phyloP scores from a whole-genome alignment of 441 rosid genomes.

The Syzygium syzygioides region DNA sequence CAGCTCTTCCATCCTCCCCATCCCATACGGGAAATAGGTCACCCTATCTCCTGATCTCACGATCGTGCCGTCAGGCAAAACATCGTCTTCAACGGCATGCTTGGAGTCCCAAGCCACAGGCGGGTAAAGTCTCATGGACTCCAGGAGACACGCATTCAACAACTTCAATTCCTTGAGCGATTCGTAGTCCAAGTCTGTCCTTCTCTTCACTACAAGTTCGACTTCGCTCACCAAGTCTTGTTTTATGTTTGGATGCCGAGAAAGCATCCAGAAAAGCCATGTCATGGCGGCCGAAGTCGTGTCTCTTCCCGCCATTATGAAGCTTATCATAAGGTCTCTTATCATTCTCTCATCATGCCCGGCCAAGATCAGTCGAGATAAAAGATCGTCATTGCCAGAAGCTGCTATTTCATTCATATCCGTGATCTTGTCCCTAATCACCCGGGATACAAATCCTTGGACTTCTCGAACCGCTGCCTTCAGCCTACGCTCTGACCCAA shows the following conservation, averaged over 20 bases:
- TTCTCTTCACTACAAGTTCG: neutral
- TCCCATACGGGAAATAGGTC: constrained; percentile 39
- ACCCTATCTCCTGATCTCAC: constrained; percentile 41
- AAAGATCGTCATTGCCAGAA: constrained; percentile 26
- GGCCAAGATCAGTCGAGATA: constrained; percentile 45
- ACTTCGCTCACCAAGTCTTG: constrained; percentile 24
- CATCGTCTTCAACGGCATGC: constrained; percentile 31
- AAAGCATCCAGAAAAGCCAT: constrained; percentile 45
- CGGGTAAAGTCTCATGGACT: constrained; percentile 54
- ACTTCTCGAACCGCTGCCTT: constrained; percentile 46
- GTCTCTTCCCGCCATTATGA: constrained; percentile 56
- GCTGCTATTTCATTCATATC: neutral
- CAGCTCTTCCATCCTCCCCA: constrained; percentile 52
- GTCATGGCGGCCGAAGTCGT: constrained; percentile 52
- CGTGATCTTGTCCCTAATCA: constrained; percentile 34
- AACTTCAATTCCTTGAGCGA: constrained; percentile 39
- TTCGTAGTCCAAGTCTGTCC: constrained; percentile 14
- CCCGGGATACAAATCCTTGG: constrained; percentile 31
- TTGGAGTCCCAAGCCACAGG: constrained; percentile 56
- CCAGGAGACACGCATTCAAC: constrained; percentile 35
- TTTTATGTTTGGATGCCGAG: constrained; percentile 20
- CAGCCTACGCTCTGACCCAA: constrained; percentile 61
- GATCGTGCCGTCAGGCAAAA: constrained; percentile 42
- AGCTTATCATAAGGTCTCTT: constrained; percentile 45
- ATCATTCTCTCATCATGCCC: constrained; percentile 43